A percentile compares a stretch with the other conserved stretches of the same genome.
Evolutionary conservation across 345 rosid species (phyloP).

Genomic region (Geranium brycei): DNA sequence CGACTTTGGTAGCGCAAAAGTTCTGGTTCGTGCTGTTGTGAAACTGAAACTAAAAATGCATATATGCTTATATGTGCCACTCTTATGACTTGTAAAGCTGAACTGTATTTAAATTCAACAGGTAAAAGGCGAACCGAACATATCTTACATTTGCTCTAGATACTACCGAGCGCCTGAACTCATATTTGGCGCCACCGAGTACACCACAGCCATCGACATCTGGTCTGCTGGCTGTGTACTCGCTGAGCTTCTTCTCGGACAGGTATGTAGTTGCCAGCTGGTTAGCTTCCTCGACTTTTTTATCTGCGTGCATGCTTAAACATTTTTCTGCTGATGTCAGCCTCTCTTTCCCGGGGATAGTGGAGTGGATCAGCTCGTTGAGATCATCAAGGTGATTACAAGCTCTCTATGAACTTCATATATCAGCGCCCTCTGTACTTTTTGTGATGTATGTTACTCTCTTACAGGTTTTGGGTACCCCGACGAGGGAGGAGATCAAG

Average conservation of each 20-base stretch:
- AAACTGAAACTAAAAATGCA: neutral
- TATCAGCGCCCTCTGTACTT: neutral
- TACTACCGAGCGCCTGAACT: conserved; percentile 98
- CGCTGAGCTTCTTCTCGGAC: conserved; percentile 89
- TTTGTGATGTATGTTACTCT: neutral
- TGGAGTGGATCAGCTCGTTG: conserved; percentile 96
- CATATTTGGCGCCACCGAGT: conserved; percentile 93
- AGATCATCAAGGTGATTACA: conserved; percentile 73
- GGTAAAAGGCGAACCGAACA: conserved; percentile 95
- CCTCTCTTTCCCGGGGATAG: conserved; percentile 97
- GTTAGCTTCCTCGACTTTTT: neutral
- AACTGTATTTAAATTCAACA: conserved; percentile 19
- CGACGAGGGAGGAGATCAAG: conserved; percentile 93
- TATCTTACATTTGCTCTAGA: conserved; percentile 90
- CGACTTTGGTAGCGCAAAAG: conserved; percentile 97
- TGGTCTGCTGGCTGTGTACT: conserved; percentile 98
- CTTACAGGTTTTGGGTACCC: conserved; percentile 85
- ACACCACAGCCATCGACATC: conserved; percentile 89
- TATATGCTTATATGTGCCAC: neutral
- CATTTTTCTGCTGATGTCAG: conserved; percentile 25
- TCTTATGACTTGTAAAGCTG: neutral
- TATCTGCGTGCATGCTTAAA: neutral
- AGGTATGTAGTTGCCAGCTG: conserved; percentile 27
- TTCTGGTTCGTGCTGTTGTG: conserved; percentile 45
- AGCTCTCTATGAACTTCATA: neutral